Percentiles rank a stretch among this genome's conserved stretches.
Conservation (phyloP, 768 basidiomycete genomes). For the Lactarius tabidus region DNA sequence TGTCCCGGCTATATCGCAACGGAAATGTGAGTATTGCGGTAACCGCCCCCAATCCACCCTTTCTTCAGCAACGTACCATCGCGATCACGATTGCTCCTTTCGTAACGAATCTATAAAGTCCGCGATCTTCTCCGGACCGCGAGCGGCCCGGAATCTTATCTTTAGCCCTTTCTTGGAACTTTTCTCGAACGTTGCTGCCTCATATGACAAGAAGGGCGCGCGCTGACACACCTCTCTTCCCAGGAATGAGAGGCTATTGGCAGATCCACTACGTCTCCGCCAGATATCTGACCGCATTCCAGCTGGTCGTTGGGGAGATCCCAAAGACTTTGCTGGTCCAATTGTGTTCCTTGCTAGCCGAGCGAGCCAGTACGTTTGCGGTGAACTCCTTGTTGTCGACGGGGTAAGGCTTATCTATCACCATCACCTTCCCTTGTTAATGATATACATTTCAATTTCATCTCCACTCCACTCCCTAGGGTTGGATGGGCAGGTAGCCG, state of each 20-base stretch:
- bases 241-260: constrained; percentile 64
- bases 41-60: constrained; percentile 17
- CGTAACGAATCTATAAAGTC: constrained; percentile 4
- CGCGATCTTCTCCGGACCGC: constrained; percentile 20
- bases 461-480: constrained; percentile 21
- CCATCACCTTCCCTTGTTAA: constrained; percentile 7
- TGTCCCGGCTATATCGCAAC: constrained; percentile 87
- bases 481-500: constrained; percentile 32
- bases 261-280: constrained; percentile 53
- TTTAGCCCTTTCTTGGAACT: background rate
- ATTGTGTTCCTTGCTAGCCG: constrained; percentile 60
- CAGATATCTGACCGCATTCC: constrained; percentile 74
- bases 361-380: constrained; percentile 65
- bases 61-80: constrained; percentile 13
- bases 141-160: constrained; percentile 25
- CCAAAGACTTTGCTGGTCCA: constrained; percentile 63
- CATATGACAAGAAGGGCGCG: constrained; percentile 17
- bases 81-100: constrained; percentile 17
- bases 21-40: constrained; percentile 59
- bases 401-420: constrained; percentile 46
- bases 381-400: constrained; percentile 63
- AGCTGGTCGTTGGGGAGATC: constrained; percentile 62
- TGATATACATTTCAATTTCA: constrained; percentile 12
- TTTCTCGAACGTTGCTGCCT: constrained; percentile 16
- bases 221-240: constrained; percentile 15